Evolutionary conservation across 371 early-diverging fungal species (phyloP), one percentile per base, ranked within the genome.

Genomic region (Capillidium rhysosporum): DNA sequence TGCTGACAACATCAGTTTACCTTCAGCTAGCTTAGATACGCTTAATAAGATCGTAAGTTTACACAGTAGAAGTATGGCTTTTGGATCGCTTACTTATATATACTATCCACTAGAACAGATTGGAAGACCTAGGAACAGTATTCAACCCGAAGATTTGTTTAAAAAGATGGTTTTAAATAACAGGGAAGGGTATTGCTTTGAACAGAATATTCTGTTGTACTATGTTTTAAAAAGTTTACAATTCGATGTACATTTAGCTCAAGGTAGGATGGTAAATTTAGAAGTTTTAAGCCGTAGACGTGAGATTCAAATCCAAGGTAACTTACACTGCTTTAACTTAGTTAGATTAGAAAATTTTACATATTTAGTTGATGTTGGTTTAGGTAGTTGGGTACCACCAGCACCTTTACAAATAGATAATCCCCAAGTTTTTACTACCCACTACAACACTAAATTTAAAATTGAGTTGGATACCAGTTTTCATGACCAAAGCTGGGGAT

Each of bases 111-210:
- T 12, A 4, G 12, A 34, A 4, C 34, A 34, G 12, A 7, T 12
- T 12, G 12, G 12, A 7, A 4, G 4, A 12, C 34, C 34, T 34
- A 4, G 34, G 12, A 34, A 34, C 34, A 34, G 34, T 34, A 34
- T 34, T 34, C 7, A 34, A 12, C 34, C 34, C 12, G 4, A 7
- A 34, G 51, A 34, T 40, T 20, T 51, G 4, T 51, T 39, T 21
- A n/a, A 53, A 1, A 53, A 53, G 31, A 12, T 53, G 10, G 30
- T 53, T 1, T 1, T 40, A 7, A 18, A 53, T 1, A 20, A n/a
- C 4, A 53, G 54, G 28, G 54, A 53, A 16, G 54, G 54, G 2
- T 53, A 53, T 44, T 53, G 54, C 45, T 53, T 53, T 29, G 54
- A 53, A 30, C 43, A 53, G 1, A 40, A 29, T 29, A 43, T n/a